Base-by-base conservation (phyloP, 345 rosid species). In the Brassica nigra region DNA sequence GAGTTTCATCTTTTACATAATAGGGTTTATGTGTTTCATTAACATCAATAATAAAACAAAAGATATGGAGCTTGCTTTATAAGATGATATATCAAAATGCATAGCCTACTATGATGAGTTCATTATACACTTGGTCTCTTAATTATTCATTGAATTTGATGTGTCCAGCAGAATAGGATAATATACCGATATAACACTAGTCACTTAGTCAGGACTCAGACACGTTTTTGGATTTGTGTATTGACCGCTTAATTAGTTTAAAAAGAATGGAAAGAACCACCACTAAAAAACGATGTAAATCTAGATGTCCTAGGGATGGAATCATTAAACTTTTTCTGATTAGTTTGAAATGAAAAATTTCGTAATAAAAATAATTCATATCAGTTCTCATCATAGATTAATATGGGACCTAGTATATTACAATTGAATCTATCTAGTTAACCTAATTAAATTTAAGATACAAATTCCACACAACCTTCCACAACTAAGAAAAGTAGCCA, bases 401-500 rank as follows among this genome's bases (percentile, higher is more conserved):
- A 59, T 15, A 39, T 28, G 73, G 29, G 61, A 29, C 47, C 57
- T 72, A 72, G 67, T 72, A 66, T 29, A 42, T 42, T 66, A 71
- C 12, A 57, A 37, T 4, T 71, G 47, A 65, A 80, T 62, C 44
- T 49, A 33, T 37, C 67, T 55, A 33, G 31, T 49, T 61, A 15
- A 49, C 55, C 36, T 12, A 49, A 74, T 75, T 29, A 30, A 62
- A 31, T 0, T 74, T 64, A 20, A 70, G 79, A 75, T 70, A 80
- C 37, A 31, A 75, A 75, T 64, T 75, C 52, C 72, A 70, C 49
- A 70, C 9, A 29, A 80, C 83, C 76, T 80, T 80, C 76, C 76
- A 62, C 83, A 75, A 69, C 75, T 69, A 75, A 69, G 72, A 70
- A 80, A 80, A 80, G 83, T 63, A 70, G 76, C 83, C 78, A 74